Base-by-base conservation (phyloP, 352 stramenopile species). In the Globisporangium cylindrosporum region DNA sequence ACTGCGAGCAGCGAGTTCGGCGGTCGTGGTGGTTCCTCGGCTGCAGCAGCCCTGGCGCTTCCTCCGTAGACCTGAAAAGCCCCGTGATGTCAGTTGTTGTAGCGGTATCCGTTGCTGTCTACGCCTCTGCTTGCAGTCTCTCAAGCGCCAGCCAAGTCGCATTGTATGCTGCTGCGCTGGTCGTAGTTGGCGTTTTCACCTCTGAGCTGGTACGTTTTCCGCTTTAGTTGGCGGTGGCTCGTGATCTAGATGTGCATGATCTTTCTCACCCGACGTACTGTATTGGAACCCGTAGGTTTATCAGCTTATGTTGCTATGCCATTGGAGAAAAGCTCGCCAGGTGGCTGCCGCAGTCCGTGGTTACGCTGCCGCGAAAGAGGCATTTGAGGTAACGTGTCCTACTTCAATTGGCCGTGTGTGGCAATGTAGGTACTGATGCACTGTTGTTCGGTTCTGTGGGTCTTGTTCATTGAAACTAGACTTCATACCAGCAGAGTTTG, bases 401-500 rank as follows among this genome's bases (percentile, higher is more conserved):
- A 34, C 20, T 22, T 62, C 6, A 22, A n/a, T 24, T 48, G 29
- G 8, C 5, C 9, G 12, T 34, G 20, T 38, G 10, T 48, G 2
- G 0, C 27, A 29, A 20, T 5, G 18, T 25, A 48, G n/a, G 3
- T 58, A 53, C 38, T 55, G 9, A 43, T 43, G 36, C 25, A 51
- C n/a, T 43, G 22, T 18, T 64, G 57, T 8, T 46, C 22, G 27
- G 34, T 14, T 43, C n/a, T n/a, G 34, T 64, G 1, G 41, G 15
- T 49, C 41, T 49, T n/a, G 12, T 3, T 48, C 15, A n/a, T 9
- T 25, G 27, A 29, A 29, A 22, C 5, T 29, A 87, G 29, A 15
- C 36, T 1, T 60, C 68, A 18, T 92, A 82, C 57, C 59, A 63
- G 25, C 29, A 46, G 8, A 80, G 64, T 64, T 54, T 92, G 38